Evolutionary conservation across 2,329 filamentous ascomycete species (phyloP).

Genomic region (Aspergillus vadensis): DNA sequence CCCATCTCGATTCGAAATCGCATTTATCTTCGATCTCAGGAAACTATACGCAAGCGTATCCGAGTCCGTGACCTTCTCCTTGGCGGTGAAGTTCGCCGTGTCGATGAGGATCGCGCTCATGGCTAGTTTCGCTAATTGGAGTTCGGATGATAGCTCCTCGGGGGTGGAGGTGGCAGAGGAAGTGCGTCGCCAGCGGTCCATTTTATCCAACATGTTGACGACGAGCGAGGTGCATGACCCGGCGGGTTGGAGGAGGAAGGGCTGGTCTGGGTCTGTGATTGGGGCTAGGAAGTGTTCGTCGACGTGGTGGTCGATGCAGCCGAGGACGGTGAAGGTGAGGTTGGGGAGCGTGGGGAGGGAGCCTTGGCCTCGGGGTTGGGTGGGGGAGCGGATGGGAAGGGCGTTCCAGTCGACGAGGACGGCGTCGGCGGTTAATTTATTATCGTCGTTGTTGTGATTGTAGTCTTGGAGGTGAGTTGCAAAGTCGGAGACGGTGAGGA

Average conservation of each 20-base stretch:
- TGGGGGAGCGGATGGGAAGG: conserved; percentile 42
- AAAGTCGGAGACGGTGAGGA: conserved; percentile 47
- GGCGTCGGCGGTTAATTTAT: conserved; percentile 24
- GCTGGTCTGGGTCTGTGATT: conserved; percentile 44
- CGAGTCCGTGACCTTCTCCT: conserved; percentile 50
- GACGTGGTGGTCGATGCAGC: conserved; percentile 64
- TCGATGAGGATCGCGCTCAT: conserved; percentile 49
- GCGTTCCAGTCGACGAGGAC: conserved; percentile 51
- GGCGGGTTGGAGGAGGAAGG: conserved; percentile 55
- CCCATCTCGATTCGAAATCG: background rate
- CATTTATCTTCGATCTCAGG: conserved; percentile 53
- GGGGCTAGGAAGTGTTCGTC: conserved; percentile 57
- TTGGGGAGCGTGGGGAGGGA: conserved; percentile 51
- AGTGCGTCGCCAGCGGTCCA: conserved; percentile 44
- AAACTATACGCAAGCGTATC: conserved; percentile 53
- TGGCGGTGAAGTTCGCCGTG: conserved; percentile 47
- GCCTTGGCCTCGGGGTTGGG: conserved; percentile 51
- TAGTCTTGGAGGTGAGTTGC: conserved; percentile 24
- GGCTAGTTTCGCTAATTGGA: conserved; percentile 42
- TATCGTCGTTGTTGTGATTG: background rate
- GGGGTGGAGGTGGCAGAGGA: background rate
- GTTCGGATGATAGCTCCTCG: conserved; percentile 26
- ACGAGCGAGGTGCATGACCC: conserved; percentile 64
- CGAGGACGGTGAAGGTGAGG: conserved; percentile 47
- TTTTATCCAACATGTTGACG: conserved; percentile 53